Evolutionary conservation across 352 stramenopile genomes (phyloP), one percentile per base, ranked within the genome.

Genomic region (Pythium insidiosum): DNA sequence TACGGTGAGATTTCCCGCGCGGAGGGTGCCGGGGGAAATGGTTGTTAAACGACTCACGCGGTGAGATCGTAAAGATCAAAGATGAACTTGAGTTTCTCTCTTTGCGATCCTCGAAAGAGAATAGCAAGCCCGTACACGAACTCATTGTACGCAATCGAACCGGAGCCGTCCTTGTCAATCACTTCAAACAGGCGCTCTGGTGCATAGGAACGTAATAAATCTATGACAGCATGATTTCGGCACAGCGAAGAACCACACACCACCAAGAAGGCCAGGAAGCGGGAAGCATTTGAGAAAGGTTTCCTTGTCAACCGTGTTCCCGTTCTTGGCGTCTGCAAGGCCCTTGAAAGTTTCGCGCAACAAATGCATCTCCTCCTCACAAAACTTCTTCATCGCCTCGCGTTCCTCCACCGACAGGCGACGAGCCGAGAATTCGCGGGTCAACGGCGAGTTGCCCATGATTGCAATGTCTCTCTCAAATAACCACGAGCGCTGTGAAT

Each of bases 211-310:
- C n/a, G n/a, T n/a, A n/a, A n/a, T n/a, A n/a, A n/a, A 20, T 35
- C 40, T 23, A 38, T 38, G 26, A 38, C 31, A 21, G 11, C 3
- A 13, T 16, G 9, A 16, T 18, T 6, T 39, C 4, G 18, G 19
- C n/a, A 16, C 40, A 36, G 5, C 10, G 15, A 36, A 10, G 6
- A 29, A 5, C 12, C 4, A 25, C 55, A 10, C 46, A 88, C 75
- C 74, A 11, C 88, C 87, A 12, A 97, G 66, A 0, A 97, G 57
- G 6, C 90, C 88, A 18, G 84, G 85, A 51, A 97, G 71, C 0
- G 85, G 82, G 41, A 97, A 97, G 43, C 88, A 95, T 61, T 95
- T 96, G 55, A 97, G 76, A 58, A 97, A 97, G 0, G 85, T 96
- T 30, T 95, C 82, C 38, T 97, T 97, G 58, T 97, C 88, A 11